Percentiles rank a stretch among this genome's conserved stretches.
Evolutionary conservation across 2,329 filamentous ascomycete genomes (phyloP).

Genomic region (Hirsutella thompsonii): DNA sequence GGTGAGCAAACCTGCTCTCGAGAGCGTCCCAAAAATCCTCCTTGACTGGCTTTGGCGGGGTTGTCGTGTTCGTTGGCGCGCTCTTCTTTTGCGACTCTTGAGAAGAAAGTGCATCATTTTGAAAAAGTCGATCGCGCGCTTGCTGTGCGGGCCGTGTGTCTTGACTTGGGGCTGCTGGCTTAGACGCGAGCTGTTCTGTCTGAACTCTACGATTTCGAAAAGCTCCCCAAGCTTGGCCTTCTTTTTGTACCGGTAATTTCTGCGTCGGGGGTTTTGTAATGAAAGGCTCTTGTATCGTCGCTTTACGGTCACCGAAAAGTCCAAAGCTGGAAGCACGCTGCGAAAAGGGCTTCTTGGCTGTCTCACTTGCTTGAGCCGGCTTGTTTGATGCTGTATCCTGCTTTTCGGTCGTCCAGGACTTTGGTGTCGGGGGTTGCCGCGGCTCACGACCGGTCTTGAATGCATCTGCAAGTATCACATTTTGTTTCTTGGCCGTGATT

Average conservation of each 20-base stretch:
- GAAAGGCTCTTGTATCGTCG: background rate
- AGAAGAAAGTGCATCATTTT: no score
- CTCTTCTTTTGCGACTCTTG: no score
- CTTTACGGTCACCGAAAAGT: background rate
- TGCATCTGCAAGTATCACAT: constrained; percentile 18
- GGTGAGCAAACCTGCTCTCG: constrained; percentile 8
- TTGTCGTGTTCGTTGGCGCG: no score
- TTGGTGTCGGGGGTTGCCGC: constrained; percentile 12
- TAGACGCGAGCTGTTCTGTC: no score
- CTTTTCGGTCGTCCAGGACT: constrained; percentile 12
- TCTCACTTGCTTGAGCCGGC: background rate
- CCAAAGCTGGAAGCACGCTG: background rate
- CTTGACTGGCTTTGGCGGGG: background rate
- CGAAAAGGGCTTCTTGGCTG: background rate
- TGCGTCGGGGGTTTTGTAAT: background rate
- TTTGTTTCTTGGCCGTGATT: constrained; percentile 9
- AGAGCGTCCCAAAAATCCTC: constrained; percentile 13
- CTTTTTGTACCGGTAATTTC: no score
- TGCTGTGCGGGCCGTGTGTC: background rate
- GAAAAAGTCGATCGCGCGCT: no score
- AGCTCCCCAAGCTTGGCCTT: background rate
- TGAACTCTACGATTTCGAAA: background rate
- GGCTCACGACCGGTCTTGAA: constrained; percentile 15
- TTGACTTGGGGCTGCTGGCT: no score
- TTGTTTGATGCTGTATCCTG: background rate